These are phyloP conservation scores for Inga laurina DNA, from an alignment of 306 rosid species.

Conservation along the genomic window DNA sequence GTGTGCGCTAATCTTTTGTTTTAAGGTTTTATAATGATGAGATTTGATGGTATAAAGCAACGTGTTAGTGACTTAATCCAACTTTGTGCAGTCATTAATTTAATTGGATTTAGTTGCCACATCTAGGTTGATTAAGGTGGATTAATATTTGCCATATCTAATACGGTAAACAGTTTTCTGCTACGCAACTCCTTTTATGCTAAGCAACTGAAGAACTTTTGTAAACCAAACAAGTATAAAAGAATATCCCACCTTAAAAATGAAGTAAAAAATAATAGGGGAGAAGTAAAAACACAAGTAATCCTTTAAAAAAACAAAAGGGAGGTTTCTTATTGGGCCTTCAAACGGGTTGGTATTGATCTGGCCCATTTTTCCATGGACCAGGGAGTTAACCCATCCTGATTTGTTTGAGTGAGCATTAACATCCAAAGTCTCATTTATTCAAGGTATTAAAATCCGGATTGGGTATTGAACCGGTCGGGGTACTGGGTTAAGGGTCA, in stretches of 20 bases:
- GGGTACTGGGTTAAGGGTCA: too few species aligned
- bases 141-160: not conserved
- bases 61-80: slow-evolving; percentile 10
- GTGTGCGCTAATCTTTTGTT: not conserved
- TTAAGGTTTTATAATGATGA: not conserved
- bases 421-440: not conserved
- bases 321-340: not conserved
- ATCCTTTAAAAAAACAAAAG: not conserved
- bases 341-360: not conserved
- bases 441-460: too few species aligned
- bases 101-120: slow-evolving; percentile 1
- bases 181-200: not conserved
- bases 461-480: too few species aligned
- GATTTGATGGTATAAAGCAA: slow-evolving; percentile 11
- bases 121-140: not conserved
- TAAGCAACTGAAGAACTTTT: not conserved
- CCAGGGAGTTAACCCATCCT: not conserved
- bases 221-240: not conserved
- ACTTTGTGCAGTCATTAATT: slow-evolving; percentile 5
- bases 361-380: not conserved
- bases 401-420: not conserved
- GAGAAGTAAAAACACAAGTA: not conserved
- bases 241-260: not conserved
- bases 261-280: not conserved
- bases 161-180: not conserved